Evolutionary conservation across 257 asterid genomes (phyloP), one percentile per base, ranked within the genome.

Genomic region (Solanum appendiculatum): DNA sequence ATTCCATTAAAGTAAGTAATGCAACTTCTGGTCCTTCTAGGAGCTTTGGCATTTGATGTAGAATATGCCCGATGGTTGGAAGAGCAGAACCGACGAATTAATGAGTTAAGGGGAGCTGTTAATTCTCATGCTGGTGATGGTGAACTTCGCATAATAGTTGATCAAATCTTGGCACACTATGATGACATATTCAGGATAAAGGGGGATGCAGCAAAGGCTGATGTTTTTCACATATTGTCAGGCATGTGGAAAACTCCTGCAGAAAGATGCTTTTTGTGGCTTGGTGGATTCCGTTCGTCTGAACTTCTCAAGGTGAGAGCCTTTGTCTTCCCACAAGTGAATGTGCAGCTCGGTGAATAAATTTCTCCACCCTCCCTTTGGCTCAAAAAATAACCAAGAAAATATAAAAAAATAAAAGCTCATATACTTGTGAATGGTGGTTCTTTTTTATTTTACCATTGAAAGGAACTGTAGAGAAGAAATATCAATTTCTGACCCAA

Each of bases 181-280:
- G 99, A 97, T 27, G 99, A 95, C 84, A 94, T 95, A 68, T 95
- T 94, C 90, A 93, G 94, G 94, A 94, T 97, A 89, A 97, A 97
- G 89, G 98, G 95, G 20, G 98, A 94, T 36, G 99, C 98, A 44
- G 99, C 99, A 18, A 97, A 95, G 89, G 89, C 98, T 27, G 99
- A 96, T 4, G 98, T 96, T 91, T 96, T 96, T 85, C 99, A 96
- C 92, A 94, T 96, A 78, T 90, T 96, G 89, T 95, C 99, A 2
- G 99, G 99, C 90, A 96, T 95, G 98, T 96, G 99, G 99, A 94
- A 93, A 88, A 96, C 99, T 21, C 98, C 99, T 39, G 98, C 99
- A 44, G 99, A 96, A 88, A 92, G 99, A 87, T 96, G 99, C 90
- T 96, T 96, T 89, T 92, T 95, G 80, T 95, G 99, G 99, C 98